Percentiles rank a stretch among this genome's conserved stretches.
phyloP scores from a whole-genome alignment of 805 yeast genomes.

The Yamadazyma kitorensis region DNA sequence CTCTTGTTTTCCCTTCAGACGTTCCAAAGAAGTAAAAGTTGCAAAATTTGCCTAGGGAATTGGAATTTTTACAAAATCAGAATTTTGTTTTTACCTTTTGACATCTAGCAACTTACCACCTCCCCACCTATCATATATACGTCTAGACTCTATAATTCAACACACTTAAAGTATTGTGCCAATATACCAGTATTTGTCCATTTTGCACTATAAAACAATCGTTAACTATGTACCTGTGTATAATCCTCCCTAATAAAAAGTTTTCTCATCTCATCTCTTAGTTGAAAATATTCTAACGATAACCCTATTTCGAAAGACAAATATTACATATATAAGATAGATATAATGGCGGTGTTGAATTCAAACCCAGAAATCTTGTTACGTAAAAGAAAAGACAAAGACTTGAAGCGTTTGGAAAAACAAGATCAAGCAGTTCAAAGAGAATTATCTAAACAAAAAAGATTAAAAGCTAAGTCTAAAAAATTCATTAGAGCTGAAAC shows the following conservation, averaged over 20 bases:
- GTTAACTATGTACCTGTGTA: not conserved
- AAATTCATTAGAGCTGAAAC: constrained; percentile 75
- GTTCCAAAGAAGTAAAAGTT: no score
- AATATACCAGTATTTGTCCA: no score
- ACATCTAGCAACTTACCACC: no score
- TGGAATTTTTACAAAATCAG: no score
- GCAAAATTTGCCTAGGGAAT: no score
- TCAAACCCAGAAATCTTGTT: constrained; percentile 75
- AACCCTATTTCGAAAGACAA: not conserved
- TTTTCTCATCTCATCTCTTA: constrained; percentile 4
- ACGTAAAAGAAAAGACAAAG: constrained; percentile 77
- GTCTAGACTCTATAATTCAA: no score
- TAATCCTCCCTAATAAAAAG: not conserved
- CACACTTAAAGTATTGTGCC: no score
- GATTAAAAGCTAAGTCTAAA: constrained; percentile 41
- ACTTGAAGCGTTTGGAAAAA: constrained; percentile 67
- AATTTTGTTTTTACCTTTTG: no score
- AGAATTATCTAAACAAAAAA: constrained; percentile 42
- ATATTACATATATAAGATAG: no score
- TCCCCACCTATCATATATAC: no score
- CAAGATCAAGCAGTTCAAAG: constrained; percentile 61
- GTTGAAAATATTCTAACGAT: not conserved
- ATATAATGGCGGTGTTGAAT: constrained; percentile 54
- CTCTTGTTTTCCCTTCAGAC: no score
- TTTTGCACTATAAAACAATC: no score